Evolutionary conservation across 164 flowering plant genomes (phyloP).

Genomic region (Saururus chinensis): DNA sequence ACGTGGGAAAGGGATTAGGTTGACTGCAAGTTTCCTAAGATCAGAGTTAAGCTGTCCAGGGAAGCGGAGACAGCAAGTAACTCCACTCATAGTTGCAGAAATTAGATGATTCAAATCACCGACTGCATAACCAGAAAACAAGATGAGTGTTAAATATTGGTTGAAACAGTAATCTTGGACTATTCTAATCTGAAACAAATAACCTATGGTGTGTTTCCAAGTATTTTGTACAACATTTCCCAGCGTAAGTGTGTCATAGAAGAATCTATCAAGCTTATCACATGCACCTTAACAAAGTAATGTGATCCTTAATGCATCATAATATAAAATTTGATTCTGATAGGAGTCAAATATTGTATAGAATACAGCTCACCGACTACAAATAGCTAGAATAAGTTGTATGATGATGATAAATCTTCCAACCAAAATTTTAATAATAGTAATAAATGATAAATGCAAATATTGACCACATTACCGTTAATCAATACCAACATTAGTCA

Average conservation of each 20-base stretch:
- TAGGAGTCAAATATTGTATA: too few species aligned
- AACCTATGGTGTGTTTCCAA: background rate
- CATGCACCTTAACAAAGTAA: background rate
- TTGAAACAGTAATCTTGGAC: background rate
- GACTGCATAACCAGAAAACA: conserved; percentile 23
- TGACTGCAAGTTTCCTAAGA: conserved; percentile 56
- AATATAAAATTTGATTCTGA: too few species aligned
- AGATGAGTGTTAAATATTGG: background rate
- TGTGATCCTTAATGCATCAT: too few species aligned
- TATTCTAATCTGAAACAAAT: background rate
- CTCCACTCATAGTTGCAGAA: conserved; percentile 64
- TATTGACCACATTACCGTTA: background rate
- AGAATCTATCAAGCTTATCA: background rate
- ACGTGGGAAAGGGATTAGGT: conserved; percentile 60
- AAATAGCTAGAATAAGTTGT: too few species aligned
- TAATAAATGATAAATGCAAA: background rate
- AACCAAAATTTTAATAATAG: too few species aligned
- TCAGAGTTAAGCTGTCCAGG: conserved; percentile 63
- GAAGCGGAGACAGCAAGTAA: conserved; percentile 57
- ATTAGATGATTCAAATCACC: conserved; percentile 61
- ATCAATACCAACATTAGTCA: background rate
- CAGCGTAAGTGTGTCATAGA: background rate
- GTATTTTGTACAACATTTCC: background rate
- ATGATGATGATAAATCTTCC: too few species aligned
- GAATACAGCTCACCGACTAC: too few species aligned